Base-by-base conservation (phyloP, 768 basidiomycete species). In the Chiua virens region DNA sequence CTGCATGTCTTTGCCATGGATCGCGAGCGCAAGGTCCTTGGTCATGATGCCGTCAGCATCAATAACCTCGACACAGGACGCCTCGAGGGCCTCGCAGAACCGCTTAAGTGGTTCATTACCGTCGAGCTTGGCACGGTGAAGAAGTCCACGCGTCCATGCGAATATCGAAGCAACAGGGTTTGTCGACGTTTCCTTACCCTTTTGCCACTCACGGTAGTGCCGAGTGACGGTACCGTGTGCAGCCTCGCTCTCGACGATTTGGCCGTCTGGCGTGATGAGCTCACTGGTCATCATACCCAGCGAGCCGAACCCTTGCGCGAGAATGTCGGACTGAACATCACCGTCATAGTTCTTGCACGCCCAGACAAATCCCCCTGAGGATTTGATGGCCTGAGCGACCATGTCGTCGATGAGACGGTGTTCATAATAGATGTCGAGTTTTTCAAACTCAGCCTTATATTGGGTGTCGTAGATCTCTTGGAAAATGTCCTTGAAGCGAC, bases 91-190 rank as follows among this genome's bases (percentile, higher is more conserved):
- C 42, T 77, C 61, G 60, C 87, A 92, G 72, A 96, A 99, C 41
- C 72, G 70, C 46, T 72, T 75, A 25, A 99, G 81, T 30, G 76
- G 75, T 20, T 81, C 82, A 67, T 96, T 98, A 36, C 74, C 75
- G 65, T 99, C 96, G 28, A 98, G 79, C 76, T 92, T 93, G 56
- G 94, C 95, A 58, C 94, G 87, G 74, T 93, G 92, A 47, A 92
- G 73, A 37, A 99, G 79, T 0, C 96, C 96, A 41, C 97, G 86
- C 15, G 96, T 98, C 96, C 96, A 99, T 8, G 96, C 96, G 63
- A 95, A 98, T 75, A 99, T 98, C 50, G 90, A 93, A 40, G 96
- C 96, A 59, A 98, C 94, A 36, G 96, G 95, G 81, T 99, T 99
- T 42, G 96, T 99, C 50, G 91, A 94, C 11, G 96, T 98, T 76